Percentiles rank a stretch among this genome's conserved stretches.
phyloP scores from a whole-genome alignment of 257 asterid species.

The Cynanchum wilfordii region DNA sequence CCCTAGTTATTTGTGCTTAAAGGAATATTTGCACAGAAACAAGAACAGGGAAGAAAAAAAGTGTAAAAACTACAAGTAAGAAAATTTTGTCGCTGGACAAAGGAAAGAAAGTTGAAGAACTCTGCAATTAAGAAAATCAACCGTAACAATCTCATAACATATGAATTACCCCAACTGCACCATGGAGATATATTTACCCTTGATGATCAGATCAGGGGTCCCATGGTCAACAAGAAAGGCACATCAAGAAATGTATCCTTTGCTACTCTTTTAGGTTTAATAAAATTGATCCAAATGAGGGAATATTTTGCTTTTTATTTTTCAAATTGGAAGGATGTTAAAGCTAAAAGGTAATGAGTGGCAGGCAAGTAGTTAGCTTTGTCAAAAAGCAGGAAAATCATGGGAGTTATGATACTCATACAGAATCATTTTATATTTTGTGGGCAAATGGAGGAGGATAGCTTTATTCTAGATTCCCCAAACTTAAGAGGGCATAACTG shows the following conservation, averaged over 20 bases:
- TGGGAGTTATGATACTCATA: not conserved
- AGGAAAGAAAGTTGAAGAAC: not conserved
- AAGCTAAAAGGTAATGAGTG: not conserved
- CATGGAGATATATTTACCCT: not conserved
- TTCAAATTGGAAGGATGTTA: not conserved
- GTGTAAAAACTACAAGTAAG: no score
- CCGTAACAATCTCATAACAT: not conserved
- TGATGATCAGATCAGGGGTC: not conserved
- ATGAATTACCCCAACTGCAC: not conserved
- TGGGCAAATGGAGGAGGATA: not conserved
- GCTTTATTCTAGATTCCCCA: not conserved
- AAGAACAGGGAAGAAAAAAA: not conserved
- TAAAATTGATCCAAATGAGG: not conserved
- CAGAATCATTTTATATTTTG: not conserved
- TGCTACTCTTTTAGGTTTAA: not conserved
- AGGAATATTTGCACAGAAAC: not conserved
- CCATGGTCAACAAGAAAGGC: no score
- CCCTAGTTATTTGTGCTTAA: not conserved
- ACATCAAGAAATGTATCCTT: not conserved
- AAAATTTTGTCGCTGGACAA: not conserved
- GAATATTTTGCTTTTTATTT: no score
- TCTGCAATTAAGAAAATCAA: not conserved
- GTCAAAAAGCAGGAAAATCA: not conserved
- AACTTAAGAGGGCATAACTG: not conserved
- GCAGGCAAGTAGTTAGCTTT: not conserved